A percentile compares a stretch with the other conserved stretches of the same genome.
phyloP scores from a whole-genome alignment of 495 filamentous ascomycete species.

The Pseudevernia furfuracea region DNA sequence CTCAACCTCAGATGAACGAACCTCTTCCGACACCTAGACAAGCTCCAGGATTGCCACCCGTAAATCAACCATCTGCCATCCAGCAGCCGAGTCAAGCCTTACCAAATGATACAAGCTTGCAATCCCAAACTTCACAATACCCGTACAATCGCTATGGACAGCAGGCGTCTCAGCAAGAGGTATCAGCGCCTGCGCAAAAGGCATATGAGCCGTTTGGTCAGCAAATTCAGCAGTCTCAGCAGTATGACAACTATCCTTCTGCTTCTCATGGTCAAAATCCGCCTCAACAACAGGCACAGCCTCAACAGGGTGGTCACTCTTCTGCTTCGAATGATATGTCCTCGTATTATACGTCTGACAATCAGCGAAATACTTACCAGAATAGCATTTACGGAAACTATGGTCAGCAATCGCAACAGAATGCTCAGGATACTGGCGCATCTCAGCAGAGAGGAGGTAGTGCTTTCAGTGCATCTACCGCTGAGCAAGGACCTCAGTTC shows the following conservation, averaged over 20 bases:
- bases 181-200: constrained; percentile 60
- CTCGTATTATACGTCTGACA: constrained; percentile 79
- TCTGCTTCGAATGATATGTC: constrained; percentile 75
- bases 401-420: constrained; percentile 53
- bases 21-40: constrained; percentile 57
- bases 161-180: constrained; percentile 47
- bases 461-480: constrained; percentile 66
- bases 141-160: constrained; percentile 57
- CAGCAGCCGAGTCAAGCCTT: constrained; percentile 19
- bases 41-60: constrained; percentile 59
- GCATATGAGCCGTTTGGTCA: constrained; percentile 82
- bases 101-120: constrained; percentile 38
- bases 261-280: constrained; percentile 37
- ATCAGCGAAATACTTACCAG: constrained; percentile 67
- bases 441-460: constrained; percentile 63
- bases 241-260: constrained; percentile 51
- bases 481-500: constrained; percentile 68
- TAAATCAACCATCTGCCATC: constrained; percentile 48
- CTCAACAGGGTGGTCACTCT: constrained; percentile 53
- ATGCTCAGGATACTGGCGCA: constrained; percentile 63
- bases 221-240: constrained; percentile 62
- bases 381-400: constrained; percentile 80
- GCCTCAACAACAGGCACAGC: constrained; percentile 40
- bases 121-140: constrained; percentile 43
- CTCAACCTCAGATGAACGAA: constrained; percentile 42